These are phyloP conservation scores for Epichloe bromicola DNA, from an alignment of 2,329 filamentous ascomycete genomes.

Conservation along the genomic window DNA sequence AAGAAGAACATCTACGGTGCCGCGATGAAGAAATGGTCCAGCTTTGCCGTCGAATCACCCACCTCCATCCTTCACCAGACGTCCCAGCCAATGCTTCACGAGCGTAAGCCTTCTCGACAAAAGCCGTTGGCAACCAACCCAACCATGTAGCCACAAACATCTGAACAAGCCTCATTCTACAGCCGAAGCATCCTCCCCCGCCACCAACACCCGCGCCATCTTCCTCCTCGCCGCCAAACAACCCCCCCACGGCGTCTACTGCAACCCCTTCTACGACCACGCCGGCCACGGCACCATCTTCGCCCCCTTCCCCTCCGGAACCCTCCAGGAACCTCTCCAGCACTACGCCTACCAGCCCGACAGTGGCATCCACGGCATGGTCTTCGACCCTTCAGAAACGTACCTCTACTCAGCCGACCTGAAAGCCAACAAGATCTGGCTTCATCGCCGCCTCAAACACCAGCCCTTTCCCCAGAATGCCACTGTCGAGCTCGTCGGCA, in stretches of 20 bases:
- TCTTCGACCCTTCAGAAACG: conserved; percentile 59
- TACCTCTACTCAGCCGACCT: conserved; percentile 73
- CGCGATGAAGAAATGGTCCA: conserved; percentile 89
- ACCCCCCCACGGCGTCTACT: conserved; percentile 72
- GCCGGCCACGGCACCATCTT: conserved; percentile 74
- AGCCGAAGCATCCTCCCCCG: conserved; percentile 56
- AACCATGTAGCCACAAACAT: too few relatives aligned
- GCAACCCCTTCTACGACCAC: conserved; percentile 81
- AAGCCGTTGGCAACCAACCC: too few relatives aligned
- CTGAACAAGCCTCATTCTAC: conserved; percentile 1
- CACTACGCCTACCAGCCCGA: conserved; percentile 59
- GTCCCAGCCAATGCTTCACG: conserved; percentile 62
- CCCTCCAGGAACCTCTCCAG: conserved; percentile 52
- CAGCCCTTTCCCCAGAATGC: conserved; percentile 30
- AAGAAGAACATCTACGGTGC: conserved; percentile 80
- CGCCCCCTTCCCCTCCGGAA: conserved; percentile 41
- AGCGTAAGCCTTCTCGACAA: conserved; percentile 40
- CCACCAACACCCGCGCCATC: conserved; percentile 77
- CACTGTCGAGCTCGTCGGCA: conserved; percentile 55
- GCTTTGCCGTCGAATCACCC: conserved; percentile 62
- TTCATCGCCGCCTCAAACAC: conserved; percentile 52
- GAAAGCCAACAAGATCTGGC: conserved; percentile 71
- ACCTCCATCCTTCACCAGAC: conserved; percentile 62
- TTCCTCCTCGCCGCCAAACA: conserved; percentile 71
- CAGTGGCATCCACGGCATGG: conserved; percentile 71